Evolutionary conservation across 225 moss, liverwort and hornwort genomes (phyloP).

Genomic region (Marchantia paleacea): DNA sequence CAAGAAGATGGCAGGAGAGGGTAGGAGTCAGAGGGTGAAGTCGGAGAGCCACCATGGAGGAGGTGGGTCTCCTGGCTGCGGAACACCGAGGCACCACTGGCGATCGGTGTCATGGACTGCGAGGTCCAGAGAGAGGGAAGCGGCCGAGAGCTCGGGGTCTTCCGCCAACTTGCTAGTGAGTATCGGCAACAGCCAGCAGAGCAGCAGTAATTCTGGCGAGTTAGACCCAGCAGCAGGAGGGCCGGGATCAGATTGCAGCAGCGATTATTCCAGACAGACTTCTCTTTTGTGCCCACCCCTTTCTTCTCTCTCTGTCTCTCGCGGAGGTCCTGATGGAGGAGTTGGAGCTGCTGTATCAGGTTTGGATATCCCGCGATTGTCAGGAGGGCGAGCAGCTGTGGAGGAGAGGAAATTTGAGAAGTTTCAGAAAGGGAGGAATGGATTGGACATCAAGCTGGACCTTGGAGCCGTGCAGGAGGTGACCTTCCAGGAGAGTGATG

Average conservation of each 20-base stretch:
- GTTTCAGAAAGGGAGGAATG: conserved; percentile 45
- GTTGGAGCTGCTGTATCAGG: not conserved
- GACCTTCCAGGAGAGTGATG: conserved; percentile 58
- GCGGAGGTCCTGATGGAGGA: conserved; percentile 11
- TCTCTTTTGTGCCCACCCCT: conserved; percentile 39
- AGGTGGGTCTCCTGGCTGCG: conserved; percentile 24
- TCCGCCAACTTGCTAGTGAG: not conserved
- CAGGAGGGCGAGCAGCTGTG: not conserved
- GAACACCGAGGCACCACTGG: conserved; percentile 40
- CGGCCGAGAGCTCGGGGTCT: conserved; percentile 24
- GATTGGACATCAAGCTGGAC: conserved; percentile 82
- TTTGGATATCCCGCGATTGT: not conserved
- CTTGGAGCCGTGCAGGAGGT: conserved; percentile 65
- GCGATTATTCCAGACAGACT: conserved; percentile 26
- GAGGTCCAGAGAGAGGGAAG: conserved; percentile 41
- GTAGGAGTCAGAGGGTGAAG: conserved; percentile 27
- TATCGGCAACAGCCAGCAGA: conserved; percentile 17
- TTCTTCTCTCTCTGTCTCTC: conserved; percentile 36
- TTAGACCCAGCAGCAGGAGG: not conserved
- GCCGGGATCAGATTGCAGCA: not conserved
- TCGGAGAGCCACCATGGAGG: conserved; percentile 36
- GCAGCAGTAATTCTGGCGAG: conserved; percentile 14
- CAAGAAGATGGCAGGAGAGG: conserved; percentile 41
- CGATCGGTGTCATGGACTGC: conserved; percentile 49
- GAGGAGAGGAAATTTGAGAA: conserved; percentile 46